Base-by-base conservation (phyloP, 768 basidiomycete species). In the Mycena latifolia region DNA sequence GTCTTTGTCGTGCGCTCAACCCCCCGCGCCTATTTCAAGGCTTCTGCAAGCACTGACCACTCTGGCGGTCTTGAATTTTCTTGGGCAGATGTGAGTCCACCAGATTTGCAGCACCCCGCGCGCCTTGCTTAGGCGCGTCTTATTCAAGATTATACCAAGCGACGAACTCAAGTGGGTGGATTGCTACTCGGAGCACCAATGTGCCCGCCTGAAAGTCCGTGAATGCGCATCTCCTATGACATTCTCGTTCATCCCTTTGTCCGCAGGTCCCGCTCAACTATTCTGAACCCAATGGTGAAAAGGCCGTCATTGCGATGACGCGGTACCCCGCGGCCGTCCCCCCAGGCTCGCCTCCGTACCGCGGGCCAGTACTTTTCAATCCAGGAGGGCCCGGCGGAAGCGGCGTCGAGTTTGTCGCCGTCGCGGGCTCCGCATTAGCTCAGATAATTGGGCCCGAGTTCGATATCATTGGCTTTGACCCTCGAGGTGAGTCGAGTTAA, bases 181-280 rank as follows among this genome's bases (percentile, higher is more conserved):
- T 28, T 77, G 77, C 55, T 72, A 70, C 28, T 22, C 56, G 18
- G 51, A 27, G 27, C 66, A 64, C 28, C 66, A 77, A 59, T 77
- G 77, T 55, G 70, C 76, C 15, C 71, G 75, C 17, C 65, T 77
- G 12, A 62, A 73, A 7, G 43, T 51, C 24, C 8, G 15, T 53
- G n/a, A n/a, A n/a, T n/a, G n/a, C n/a, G n/a, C n/a, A n/a, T n/a
- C n/a, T 27, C 25, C 9, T 9, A 12, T 41, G 43, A 27, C 33
- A 10, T 24, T 39, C 20, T 63, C 24, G n/a, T n/a, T n/a, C 17
- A n/a, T 46, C 46, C 15, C 3, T n/a, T n/a, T n/a, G n/a, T 20
- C 51, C 18, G 15, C 33, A 86, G 84, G 83, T 85, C 17, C 84
- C 84, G 25, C 70, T 85, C 33, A 79, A 85, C 63, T 81, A 87